These are phyloP conservation scores for Phytophthora boehmeriae DNA, from an alignment of 352 stramenopile genomes.

Conservation along the genomic window DNA sequence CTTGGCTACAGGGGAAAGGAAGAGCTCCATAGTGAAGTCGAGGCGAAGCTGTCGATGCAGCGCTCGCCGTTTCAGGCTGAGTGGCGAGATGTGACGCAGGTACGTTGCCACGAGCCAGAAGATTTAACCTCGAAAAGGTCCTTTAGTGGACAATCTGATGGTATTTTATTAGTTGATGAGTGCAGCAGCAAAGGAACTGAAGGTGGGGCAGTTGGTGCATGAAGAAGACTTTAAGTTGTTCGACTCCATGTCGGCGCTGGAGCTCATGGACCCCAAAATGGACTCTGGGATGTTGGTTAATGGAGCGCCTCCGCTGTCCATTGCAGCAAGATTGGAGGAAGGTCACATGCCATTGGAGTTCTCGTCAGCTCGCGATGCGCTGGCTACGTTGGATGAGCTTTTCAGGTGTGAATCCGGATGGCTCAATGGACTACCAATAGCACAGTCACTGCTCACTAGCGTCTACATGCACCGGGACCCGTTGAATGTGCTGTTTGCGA, in stretches of 20 bases:
- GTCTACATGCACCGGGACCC: conserved; percentile 88
- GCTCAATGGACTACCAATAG: conserved; percentile 83
- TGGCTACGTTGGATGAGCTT: conserved; percentile 79
- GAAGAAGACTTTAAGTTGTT: conserved; percentile 90
- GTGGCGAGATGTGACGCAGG: conserved; percentile 62
- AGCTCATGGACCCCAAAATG: conserved; percentile 95
- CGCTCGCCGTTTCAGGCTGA: conserved; percentile 28
- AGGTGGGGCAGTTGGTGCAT: conserved; percentile 81
- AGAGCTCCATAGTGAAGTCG: conserved; percentile 38
- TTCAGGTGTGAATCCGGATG: conserved; percentile 82
- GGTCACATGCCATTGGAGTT: conserved; percentile 62
- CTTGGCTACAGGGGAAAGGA: conserved; percentile 26
- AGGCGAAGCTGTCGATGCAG: conserved; percentile 38
- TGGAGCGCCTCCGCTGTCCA: conserved; percentile 55
- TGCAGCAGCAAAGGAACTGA: conserved; percentile 76
- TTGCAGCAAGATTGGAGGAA: conserved; percentile 53
- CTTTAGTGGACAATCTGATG: conserved; percentile 7
- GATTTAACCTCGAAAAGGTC: neutral
- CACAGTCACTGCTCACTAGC: conserved; percentile 90
- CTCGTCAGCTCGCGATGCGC: conserved; percentile 61
- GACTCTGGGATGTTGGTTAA: conserved; percentile 90
- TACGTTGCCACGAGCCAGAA: conserved; percentile 10
- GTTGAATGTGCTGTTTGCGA: conserved; percentile 69
- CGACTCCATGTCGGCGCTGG: conserved; percentile 94
- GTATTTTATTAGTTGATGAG: conserved; percentile 52